Conservation (phyloP, 768 basidiomycete genomes). For the Trametes elegans region DNA sequence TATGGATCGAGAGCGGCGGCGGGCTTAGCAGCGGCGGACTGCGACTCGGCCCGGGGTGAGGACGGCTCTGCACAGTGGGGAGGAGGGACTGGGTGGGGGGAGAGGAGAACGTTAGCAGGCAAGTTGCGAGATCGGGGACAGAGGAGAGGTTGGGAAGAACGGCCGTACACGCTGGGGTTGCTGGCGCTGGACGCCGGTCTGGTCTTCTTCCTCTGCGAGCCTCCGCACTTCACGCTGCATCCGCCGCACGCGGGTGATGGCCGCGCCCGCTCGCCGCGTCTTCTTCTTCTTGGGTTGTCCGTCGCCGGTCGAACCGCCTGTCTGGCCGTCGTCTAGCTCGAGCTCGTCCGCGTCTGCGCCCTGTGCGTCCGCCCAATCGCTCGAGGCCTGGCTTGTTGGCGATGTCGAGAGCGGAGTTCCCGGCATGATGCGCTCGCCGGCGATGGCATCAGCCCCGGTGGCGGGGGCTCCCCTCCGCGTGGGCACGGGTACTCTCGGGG, state of each 20-base stretch:
- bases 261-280: slow-evolving; percentile 17
- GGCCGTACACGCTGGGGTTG: slow-evolving; percentile 15
- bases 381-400: slow-evolving; percentile 8
- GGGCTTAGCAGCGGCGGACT: neutral
- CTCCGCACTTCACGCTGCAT: slow-evolving; percentile 20
- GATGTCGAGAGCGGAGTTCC: slow-evolving; percentile 13
- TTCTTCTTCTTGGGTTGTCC: slow-evolving; percentile 20
- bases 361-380: slow-evolving; percentile 1
- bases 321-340: slow-evolving; percentile 10
- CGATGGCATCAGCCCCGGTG: slow-evolving; percentile 15
- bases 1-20: neutral
- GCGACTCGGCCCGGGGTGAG: neutral
- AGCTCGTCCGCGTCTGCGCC: slow-evolving; percentile 14
- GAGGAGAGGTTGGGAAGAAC: neutral
- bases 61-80: neutral
- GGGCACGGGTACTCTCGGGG: slow-evolving; percentile 10
- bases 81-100: slow-evolving; percentile 1
- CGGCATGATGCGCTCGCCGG: slow-evolving; percentile 14
- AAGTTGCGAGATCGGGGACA: neutral
- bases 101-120: neutral
- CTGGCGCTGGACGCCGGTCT: slow-evolving; percentile 5
- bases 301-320: slow-evolving; percentile 6
- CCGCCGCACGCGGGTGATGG: slow-evolving; percentile 15
- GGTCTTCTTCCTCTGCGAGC: slow-evolving; percentile 16
- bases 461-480: slow-evolving; percentile 8